Evolutionary conservation across 2,329 filamentous ascomycete genomes (phyloP).

Genomic region (Gremmenia infestans): DNA sequence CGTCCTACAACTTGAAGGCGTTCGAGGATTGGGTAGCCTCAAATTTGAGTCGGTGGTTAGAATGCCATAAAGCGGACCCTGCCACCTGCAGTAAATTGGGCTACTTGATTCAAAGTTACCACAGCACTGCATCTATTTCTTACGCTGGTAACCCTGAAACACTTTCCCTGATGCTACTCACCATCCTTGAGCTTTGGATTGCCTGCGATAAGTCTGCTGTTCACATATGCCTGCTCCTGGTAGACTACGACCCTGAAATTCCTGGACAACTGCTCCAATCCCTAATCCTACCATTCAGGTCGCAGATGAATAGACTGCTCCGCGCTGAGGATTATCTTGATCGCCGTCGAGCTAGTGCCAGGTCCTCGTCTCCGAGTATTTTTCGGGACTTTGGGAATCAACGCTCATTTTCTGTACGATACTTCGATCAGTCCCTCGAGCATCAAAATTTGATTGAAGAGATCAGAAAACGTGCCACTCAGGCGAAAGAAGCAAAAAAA

Average conservation of each 20-base stretch:
- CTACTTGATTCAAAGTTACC: slow-evolving; percentile 33
- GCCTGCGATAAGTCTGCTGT: slow-evolving; percentile 46
- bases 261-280: slow-evolving; percentile 35
- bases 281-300: slow-evolving; percentile 38
- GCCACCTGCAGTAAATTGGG: slow-evolving; percentile 30
- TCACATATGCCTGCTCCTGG: slow-evolving; percentile 34
- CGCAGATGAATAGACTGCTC: slow-evolving; percentile 38
- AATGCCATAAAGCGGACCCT: slow-evolving; percentile 17
- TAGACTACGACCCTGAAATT: slow-evolving; percentile 43
- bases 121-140: slow-evolving; percentile 15
- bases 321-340: slow-evolving; percentile 43
- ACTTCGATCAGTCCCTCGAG: slow-evolving; percentile 38
- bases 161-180: slow-evolving; percentile 50
- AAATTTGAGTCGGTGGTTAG: slow-evolving; percentile 37
- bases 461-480: slow-evolving; percentile 38
- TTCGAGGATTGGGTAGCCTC: slow-evolving; percentile 46
- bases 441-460: slow-evolving; percentile 33
- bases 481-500: slow-evolving; percentile 28
- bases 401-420: slow-evolving; percentile 42
- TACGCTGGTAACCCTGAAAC: slow-evolving; percentile 42
- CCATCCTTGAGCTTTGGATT: slow-evolving; percentile 52
- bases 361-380: slow-evolving; percentile 24
- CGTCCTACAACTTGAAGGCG: slow-evolving; percentile 28
- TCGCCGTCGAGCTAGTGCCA: background rate
- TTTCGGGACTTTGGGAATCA: slow-evolving; percentile 34